phyloP scores from a whole-genome alignment of 2,329 filamentous ascomycete species.

The Hypoxylon sp. region DNA sequence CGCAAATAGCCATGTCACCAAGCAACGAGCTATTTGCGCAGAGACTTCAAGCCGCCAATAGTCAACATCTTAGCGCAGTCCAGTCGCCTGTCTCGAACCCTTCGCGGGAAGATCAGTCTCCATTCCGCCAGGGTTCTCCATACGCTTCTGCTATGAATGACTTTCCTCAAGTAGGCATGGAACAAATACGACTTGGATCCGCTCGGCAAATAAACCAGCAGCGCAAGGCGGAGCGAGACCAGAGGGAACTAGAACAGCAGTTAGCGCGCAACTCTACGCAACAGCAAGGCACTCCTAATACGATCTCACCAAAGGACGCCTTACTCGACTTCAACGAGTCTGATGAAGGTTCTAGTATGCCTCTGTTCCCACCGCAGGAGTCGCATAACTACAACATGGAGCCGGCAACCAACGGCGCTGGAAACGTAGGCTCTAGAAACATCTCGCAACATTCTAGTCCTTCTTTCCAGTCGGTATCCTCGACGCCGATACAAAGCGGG shows the following conservation, averaged over 20 bases:
- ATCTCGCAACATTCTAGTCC: constrained; percentile 50
- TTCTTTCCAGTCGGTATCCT: constrained; percentile 49
- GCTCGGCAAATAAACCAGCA: constrained; percentile 74
- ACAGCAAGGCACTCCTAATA: constrained; percentile 74
- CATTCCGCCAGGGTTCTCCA: constrained; percentile 82
- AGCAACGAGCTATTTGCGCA: constrained; percentile 78
- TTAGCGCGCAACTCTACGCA: constrained; percentile 57
- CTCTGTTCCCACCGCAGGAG: constrained; percentile 78
- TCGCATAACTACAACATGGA: constrained; percentile 61
- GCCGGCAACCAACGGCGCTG: constrained; percentile 38
- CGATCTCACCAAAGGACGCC: constrained; percentile 95
- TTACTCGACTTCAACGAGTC: constrained; percentile 85
- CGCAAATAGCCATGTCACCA: constrained; percentile 65
- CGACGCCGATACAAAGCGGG: constrained; percentile 50
- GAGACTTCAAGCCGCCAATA: constrained; percentile 83
- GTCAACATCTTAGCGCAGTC: constrained; percentile 75
- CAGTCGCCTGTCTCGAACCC: constrained; percentile 65
- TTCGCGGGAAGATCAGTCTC: constrained; percentile 81
- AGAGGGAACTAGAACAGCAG: constrained; percentile 61
- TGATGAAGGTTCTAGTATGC: constrained; percentile 78
- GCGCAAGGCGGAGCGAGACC: constrained; percentile 72
- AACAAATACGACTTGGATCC: constrained; percentile 64
- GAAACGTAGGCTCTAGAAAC: constrained; percentile 39
- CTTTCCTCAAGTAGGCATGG: constrained; percentile 59
- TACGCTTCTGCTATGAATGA: constrained; percentile 65